Evolutionary conservation across 495 filamentous ascomycete species (phyloP), one percentile per base, ranked within the genome.

Genomic region (Aspergillus homomorphus): DNA sequence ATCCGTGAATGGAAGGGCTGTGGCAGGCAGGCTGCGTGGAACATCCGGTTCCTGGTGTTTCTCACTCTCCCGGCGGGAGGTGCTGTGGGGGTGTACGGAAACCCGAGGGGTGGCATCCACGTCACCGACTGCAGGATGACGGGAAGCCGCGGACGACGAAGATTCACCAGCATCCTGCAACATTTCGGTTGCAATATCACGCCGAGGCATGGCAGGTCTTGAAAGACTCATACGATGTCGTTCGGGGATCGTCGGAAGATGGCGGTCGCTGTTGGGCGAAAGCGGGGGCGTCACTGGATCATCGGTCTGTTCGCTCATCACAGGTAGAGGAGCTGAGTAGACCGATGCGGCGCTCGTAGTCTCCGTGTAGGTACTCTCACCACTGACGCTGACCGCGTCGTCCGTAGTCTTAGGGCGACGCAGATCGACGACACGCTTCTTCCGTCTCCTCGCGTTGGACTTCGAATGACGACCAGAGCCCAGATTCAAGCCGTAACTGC

Each of bases 381-480:
- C 80, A 67, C 80, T 83, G 19, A 77, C 74, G 53, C 79, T 81
- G 60, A 84, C 80, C n/a, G 78, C 77, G 33, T 82, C 80, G 43
- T 76, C 74, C 18, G 74, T 73, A n/a, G 80, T 71, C 67, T 80
- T 85, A 42, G 81, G 80, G 58, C 82, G 84, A 6, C 92, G 87
- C 45, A 98, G 73, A 68, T 98, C 92, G 57, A 98, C 91, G 26
- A 98, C 89, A n/a, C 94, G 84, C 59, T 85, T 92, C 82, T 96
- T 98, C 70, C 91, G 89, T 69, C 88, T 92, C 28, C 90, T 82
- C 24, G 82, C 82, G n/a, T 82, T 73, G 23, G 80, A 73, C 68
- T 89, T 87, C 8, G 85, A 81, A 63, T 88, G 82, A 38, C 84
- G 80, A 30, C 82, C 82, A 15, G 84, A 77, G 1, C 86, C 87